A percentile compares a stretch with the other conserved stretches of the same genome.
These are phyloP conservation scores for Colletotrichum sp. DNA, from an alignment of 2,329 filamentous ascomycete species.

Conservation along the genomic window DNA sequence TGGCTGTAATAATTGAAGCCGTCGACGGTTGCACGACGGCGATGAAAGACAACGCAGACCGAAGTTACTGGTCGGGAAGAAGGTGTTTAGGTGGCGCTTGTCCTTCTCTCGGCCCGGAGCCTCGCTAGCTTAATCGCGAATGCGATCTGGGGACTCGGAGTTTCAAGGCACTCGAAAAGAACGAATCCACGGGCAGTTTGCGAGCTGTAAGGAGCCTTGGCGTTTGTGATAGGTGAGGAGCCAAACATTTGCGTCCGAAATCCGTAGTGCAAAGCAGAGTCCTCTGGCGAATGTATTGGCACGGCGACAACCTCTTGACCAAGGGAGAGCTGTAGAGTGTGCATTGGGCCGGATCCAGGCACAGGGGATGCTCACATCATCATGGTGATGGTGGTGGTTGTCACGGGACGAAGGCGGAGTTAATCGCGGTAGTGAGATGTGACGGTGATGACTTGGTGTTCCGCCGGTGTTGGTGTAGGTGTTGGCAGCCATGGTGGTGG, in stretches of 20 bases:
- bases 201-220: neutral
- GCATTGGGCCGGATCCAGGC: neutral
- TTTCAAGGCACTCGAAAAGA: neutral
- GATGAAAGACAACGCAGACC: neutral
- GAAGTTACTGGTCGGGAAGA: neutral
- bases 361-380: neutral
- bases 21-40: neutral
- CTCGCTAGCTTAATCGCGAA: neutral
- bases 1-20: neutral
- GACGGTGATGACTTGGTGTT: constrained; percentile 1
- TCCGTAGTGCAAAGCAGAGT: neutral
- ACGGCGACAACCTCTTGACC: neutral
- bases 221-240: neutral
- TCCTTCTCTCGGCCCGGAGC: neutral
- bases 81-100: neutral
- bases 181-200: neutral
- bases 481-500: neutral
- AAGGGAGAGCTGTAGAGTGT: neutral
- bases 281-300: neutral
- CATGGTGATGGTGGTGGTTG: neutral
- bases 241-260: neutral
- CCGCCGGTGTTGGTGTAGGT: neutral
- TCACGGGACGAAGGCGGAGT: constrained; percentile 2
- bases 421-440: neutral
- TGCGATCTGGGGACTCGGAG: neutral